phyloP scores from a whole-genome alignment of 129 eudicot species.

The Sambucus nigra region DNA sequence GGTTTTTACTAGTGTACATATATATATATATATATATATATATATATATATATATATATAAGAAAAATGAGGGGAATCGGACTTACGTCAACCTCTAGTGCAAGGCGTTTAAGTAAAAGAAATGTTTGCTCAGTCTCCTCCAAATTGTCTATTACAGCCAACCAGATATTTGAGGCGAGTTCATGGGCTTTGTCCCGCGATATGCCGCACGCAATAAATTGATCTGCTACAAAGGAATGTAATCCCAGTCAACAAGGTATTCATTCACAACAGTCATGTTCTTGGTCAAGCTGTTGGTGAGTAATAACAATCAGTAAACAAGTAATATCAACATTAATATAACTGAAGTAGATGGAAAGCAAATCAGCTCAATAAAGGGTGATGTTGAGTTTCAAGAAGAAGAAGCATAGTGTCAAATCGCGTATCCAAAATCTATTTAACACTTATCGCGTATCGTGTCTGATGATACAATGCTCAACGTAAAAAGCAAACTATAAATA shows the following conservation, averaged over 20 bases:
- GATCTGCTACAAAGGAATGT: constrained; percentile 30
- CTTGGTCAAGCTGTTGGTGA: neutral
- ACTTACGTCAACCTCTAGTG: constrained; percentile 53
- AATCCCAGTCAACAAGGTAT: constrained; percentile 6
- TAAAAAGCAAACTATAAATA: no score
- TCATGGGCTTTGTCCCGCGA: constrained; percentile 46
- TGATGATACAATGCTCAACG: no score
- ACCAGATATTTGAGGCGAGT: constrained; percentile 49
- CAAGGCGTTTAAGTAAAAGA: constrained; percentile 42
- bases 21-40: no score
- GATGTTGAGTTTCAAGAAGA: no score
- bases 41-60: no score
- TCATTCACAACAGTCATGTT: neutral
- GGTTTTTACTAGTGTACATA: no score
- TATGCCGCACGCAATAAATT: constrained; percentile 55
- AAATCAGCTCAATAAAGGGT: no score
- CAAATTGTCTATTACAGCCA: constrained; percentile 48
- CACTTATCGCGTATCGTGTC: no score
- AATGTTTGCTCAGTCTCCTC: constrained; percentile 51
- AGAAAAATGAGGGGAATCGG: neutral
- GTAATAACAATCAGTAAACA: neutral
- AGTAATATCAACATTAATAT: neutral
- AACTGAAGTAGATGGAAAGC: no score
- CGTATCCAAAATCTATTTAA: no score
- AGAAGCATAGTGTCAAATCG: no score